phyloP scores from a whole-genome alignment of 441 rosid species.

The Corymbia citriodora region DNA sequence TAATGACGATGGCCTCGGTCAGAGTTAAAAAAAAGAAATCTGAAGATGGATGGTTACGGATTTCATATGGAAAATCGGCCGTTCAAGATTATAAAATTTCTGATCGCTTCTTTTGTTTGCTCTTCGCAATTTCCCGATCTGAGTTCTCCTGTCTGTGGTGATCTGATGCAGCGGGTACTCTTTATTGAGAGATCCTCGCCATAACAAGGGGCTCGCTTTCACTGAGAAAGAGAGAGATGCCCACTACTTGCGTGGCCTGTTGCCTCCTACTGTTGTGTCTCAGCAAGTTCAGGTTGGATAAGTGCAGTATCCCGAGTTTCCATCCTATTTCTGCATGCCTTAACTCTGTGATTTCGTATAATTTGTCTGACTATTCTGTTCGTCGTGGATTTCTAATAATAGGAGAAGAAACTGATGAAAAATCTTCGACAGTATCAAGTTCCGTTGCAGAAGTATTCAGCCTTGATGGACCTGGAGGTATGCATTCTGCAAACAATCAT shows the following conservation, averaged over 20 bases:
- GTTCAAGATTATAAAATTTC: not conserved
- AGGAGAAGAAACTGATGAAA: conserved; percentile 84
- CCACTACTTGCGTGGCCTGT: conserved; percentile 86
- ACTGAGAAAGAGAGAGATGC: conserved; percentile 78
- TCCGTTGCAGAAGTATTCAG: conserved; percentile 81
- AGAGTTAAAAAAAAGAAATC: not conserved
- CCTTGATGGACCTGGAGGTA: conserved; percentile 93
- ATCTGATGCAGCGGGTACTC: conserved; percentile 62
- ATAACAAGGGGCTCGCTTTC: conserved; percentile 94
- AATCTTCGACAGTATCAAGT: conserved; percentile 64
- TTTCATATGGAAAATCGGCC: not conserved
- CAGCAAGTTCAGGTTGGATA: conserved; percentile 69
- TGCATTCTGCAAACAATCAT: not conserved
- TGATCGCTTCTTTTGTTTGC: not conserved
- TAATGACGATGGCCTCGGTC: not conserved
- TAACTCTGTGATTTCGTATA: not conserved
- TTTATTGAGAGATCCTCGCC: conserved; percentile 82
- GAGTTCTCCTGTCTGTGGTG: not conserved
- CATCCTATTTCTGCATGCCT: not conserved
- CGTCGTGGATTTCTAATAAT: not conserved
- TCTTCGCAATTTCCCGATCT: not conserved
- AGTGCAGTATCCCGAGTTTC: not conserved
- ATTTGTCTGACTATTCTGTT: not conserved
- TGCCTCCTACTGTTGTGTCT: conserved; percentile 67
- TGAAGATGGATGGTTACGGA: not conserved